These are phyloP conservation scores for Adenanthera pavonina DNA, from an alignment of 306 rosid genomes.

Conservation along the genomic window DNA sequence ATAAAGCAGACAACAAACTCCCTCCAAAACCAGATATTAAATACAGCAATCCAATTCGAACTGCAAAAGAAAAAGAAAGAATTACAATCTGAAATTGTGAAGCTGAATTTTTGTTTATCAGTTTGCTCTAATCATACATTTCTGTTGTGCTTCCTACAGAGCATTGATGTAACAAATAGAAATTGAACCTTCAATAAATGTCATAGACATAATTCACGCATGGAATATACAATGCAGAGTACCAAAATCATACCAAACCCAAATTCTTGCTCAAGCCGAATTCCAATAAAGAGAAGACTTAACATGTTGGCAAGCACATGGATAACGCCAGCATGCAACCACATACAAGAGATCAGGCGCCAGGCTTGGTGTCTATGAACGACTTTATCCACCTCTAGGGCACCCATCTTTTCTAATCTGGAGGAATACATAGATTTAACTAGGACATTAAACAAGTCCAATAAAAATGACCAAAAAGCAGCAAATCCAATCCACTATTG, in stretches of 20 bases:
- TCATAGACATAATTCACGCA: neutral
- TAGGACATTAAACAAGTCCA: slow-evolving; percentile 22
- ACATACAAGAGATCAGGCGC: slow-evolving; percentile 78
- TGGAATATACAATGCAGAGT: slow-evolving; percentile 40
- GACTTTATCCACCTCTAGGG: slow-evolving; percentile 65
- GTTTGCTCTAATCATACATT: neutral
- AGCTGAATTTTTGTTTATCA: slow-evolving; percentile 1
- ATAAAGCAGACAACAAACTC: slow-evolving; percentile 74
- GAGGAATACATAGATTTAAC: slow-evolving; percentile 27
- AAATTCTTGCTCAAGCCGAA: slow-evolving; percentile 89
- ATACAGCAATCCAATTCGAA: slow-evolving; percentile 71
- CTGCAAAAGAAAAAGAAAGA: slow-evolving; percentile 47
- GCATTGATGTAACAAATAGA: slow-evolving; percentile 24
- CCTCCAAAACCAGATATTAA: slow-evolving; percentile 86
- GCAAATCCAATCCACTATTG: slow-evolving; percentile 20
- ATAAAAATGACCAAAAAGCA: slow-evolving; percentile 7
- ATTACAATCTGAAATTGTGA: slow-evolving; percentile 30
- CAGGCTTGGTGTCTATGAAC: slow-evolving; percentile 63
- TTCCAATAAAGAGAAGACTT: slow-evolving; percentile 80
- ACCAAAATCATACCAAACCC: slow-evolving; percentile 78
- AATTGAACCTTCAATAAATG: neutral
- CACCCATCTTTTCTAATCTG: slow-evolving; percentile 84
- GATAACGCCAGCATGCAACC: slow-evolving; percentile 87
- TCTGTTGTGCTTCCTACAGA: slow-evolving; percentile 20
- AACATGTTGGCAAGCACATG: slow-evolving; percentile 87